Evolutionary conservation across 495 filamentous ascomycete species (phyloP), one percentile per base, ranked within the genome.

Genomic region (Tuber magnatum): DNA sequence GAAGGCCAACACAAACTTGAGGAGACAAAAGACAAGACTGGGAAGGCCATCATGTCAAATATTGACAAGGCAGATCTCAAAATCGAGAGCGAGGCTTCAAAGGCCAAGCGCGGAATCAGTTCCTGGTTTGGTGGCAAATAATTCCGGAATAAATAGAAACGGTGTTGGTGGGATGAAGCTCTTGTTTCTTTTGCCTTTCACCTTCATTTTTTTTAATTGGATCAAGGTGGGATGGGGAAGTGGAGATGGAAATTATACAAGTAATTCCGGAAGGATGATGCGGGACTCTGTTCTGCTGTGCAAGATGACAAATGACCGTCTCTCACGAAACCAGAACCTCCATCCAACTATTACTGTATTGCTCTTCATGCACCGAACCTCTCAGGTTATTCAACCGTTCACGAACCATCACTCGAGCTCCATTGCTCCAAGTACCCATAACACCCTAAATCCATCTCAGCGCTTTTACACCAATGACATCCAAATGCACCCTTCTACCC

Each of bases 31-130:
- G 81, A 85, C 76, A 86, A 90, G 42, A 86, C 89, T 76, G 85
- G 86, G 70, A 84, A 86, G 56, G 86, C 89, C 68, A 86, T 92
- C 39, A 82, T 90, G 81, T 89, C 90, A 81, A 93, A 92, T 83
- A 85, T 97, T 51, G 90, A 93, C 77, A 86, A 89, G 76, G 85
- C 88, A 72, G 93, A 95, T 83, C 88, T 88, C 75, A 93, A 90
- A 80, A 88, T 97, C 39, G 92, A 93, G 85, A 86, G 90, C 78
- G 89, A 90, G 79, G 88, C 93, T 20, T 83, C 89, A 10, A 91
- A 94, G 83, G 91, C 92, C 16, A 96, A 96, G 89, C 88, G 89
- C 72, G 88, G 88, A 32, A 84, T 95, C 75, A 90, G 90, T 41
- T 88, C 90, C 72, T 97, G 93, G 93, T 94, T 97, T 77, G 90